These are phyloP conservation scores for Cyberlindnera xylosilytica DNA, from an alignment of 805 yeast species.

Conservation along the genomic window DNA sequence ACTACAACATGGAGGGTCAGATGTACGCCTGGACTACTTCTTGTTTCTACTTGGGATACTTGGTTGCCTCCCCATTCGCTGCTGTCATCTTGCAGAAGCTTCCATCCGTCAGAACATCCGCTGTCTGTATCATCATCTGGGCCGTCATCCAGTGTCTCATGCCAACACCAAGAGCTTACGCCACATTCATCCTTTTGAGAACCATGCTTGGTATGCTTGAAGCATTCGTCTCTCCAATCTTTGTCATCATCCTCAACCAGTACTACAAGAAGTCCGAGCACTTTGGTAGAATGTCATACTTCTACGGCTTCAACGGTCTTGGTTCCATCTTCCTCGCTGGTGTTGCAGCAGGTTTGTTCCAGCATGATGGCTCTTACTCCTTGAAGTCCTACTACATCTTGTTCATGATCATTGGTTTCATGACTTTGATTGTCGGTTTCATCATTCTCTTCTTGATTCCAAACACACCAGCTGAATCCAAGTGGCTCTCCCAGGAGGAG, in stretches of 20 bases:
- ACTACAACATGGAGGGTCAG: conserved; percentile 39
- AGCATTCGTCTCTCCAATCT: conserved; percentile 33
- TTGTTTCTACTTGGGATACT: conserved; percentile 51
- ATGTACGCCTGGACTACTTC: conserved; percentile 46
- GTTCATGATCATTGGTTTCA: conserved; percentile 50
- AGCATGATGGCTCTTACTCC: conserved; percentile 27
- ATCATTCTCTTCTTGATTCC: conserved; percentile 43
- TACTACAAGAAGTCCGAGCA: conserved; percentile 29
- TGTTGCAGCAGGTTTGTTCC: conserved; percentile 40
- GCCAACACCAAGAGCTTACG: conserved; percentile 40
- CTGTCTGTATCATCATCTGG: conserved; percentile 45
- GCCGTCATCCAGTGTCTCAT: conserved; percentile 40
- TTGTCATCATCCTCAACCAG: conserved; percentile 20
- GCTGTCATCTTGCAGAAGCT: conserved; percentile 42
- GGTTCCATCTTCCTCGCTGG: conserved; percentile 41
- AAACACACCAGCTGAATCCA: conserved; percentile 41
- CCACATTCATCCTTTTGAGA: conserved; percentile 43
- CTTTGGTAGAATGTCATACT: conserved; percentile 32
- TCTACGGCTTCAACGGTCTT: conserved; percentile 29
- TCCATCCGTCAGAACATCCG: conserved; percentile 34
- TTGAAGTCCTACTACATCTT: conserved; percentile 50
- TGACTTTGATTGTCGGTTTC: conserved; percentile 46
- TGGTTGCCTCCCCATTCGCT: conserved; percentile 46
- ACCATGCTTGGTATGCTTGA: conserved; percentile 50
- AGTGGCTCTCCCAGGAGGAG: conserved; percentile 39